Conservation (phyloP, 768 basidiomycete species). For the Flagelloscypha sp. region DNA sequence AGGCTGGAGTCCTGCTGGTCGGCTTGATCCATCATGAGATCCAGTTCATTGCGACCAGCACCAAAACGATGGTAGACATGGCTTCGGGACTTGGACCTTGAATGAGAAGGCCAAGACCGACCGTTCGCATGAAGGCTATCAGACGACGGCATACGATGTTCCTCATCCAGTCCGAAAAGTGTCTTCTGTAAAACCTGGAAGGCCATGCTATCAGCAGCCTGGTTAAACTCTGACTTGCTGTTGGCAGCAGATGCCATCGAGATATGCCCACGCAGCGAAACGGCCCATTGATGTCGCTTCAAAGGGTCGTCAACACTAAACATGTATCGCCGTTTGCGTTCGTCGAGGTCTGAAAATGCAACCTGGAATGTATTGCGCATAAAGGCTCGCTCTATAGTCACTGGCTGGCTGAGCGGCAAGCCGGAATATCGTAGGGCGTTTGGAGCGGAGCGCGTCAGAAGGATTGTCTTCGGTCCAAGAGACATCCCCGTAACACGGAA, state of each 20-base stretch:
- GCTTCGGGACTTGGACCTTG: constrained; percentile 65
- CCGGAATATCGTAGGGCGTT: constrained; percentile 80
- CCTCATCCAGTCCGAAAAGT: constrained; percentile 44
- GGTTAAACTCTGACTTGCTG: constrained; percentile 40
- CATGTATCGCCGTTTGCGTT: constrained; percentile 80
- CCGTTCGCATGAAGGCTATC: too few species aligned
- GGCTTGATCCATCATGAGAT: constrained; percentile 27
- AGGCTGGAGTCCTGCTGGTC: constrained; percentile 14
- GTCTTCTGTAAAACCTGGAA: constrained; percentile 83
- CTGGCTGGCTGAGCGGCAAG: constrained; percentile 66
- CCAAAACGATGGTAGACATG: constrained; percentile 57
- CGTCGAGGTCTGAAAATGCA: constrained; percentile 64
- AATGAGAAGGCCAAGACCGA: constrained; percentile 27
- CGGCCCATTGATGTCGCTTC: constrained; percentile 66
- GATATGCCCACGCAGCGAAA: constrained; percentile 59
- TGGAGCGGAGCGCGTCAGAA: constrained; percentile 75
- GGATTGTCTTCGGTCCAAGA: constrained; percentile 74
- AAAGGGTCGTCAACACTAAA: constrained; percentile 84
- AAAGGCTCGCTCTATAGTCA: constrained; percentile 85
- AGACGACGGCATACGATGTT: too few species aligned
- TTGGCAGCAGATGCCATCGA: constrained; percentile 27
- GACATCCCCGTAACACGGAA: constrained; percentile 87
- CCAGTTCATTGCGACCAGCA: constrained; percentile 56
- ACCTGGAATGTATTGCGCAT: constrained; percentile 97
- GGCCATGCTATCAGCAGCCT: constrained; percentile 66